Conservation (phyloP, 345 rosid genomes). For the Nasturtium officinale region DNA sequence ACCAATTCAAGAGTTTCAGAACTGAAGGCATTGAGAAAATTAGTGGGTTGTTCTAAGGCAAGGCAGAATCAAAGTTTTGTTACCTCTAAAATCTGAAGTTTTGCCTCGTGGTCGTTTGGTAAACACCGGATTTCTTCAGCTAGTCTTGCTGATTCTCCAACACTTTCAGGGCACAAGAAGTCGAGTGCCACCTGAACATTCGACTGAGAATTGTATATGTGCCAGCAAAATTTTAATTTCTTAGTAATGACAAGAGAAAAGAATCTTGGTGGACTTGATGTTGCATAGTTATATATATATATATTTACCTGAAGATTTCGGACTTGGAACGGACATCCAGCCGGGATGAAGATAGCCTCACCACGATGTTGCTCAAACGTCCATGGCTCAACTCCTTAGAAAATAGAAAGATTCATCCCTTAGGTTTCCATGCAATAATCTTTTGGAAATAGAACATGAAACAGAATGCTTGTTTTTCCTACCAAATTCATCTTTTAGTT, state of each 20-base stretch:
- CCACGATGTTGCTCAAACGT: slow-evolving; percentile 78
- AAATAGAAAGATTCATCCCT: slow-evolving; percentile 10
- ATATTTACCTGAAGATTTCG: slow-evolving; percentile 72
- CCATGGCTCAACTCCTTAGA: slow-evolving; percentile 93
- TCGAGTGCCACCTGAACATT: slow-evolving; percentile 87
- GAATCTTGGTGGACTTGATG: not conserved
- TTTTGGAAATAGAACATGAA: not conserved
- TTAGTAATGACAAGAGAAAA: slow-evolving; percentile 5
- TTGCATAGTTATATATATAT: not conserved
- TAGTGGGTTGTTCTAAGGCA: slow-evolving; percentile 1
- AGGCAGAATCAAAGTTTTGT: slow-evolving; percentile 18
- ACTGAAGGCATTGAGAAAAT: slow-evolving; percentile 17
- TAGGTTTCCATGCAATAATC: slow-evolving; percentile 25
- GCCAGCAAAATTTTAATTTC: not conserved
- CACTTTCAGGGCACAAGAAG: slow-evolving; percentile 91
- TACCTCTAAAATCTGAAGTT: slow-evolving; percentile 89
- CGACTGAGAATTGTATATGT: slow-evolving; percentile 59
- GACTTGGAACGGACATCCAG: slow-evolving; percentile 92
- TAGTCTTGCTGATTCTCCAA: slow-evolving; percentile 73
- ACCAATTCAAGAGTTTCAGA: slow-evolving; percentile 20
- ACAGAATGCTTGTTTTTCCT: slow-evolving; percentile 27
- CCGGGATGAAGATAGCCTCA: slow-evolving; percentile 87
- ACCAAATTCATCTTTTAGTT: slow-evolving; percentile 83
- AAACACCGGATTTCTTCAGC: slow-evolving; percentile 85
- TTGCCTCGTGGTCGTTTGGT: slow-evolving; percentile 84